Percentiles rank a stretch among this genome's conserved stretches.
Conservation (phyloP, 306 rosid genomes). For the Fragaria iinumae region DNA sequence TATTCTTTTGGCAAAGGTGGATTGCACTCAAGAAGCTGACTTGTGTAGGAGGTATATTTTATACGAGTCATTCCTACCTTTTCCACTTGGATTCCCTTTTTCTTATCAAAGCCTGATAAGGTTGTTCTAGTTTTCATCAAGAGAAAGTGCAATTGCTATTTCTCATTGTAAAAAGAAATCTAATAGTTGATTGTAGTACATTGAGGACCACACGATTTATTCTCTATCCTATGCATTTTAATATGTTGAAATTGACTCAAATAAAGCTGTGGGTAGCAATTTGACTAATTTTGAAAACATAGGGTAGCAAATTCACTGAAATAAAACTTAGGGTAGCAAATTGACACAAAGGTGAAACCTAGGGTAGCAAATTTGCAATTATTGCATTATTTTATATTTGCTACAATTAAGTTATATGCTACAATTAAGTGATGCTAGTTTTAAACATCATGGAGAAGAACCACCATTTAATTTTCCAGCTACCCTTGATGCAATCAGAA, state of each 20-base stretch:
- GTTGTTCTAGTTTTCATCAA: not conserved
- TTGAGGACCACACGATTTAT: not conserved
- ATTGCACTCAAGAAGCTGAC: conserved; percentile 78
- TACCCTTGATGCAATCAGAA: not conserved
- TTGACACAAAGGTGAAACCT: not conserved
- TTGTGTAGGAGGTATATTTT: conserved; percentile 75
- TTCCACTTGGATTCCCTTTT: conserved; percentile 13
- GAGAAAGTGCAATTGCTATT: not conserved
- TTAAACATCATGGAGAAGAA: not conserved
- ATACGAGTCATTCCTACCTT: conserved; percentile 16
- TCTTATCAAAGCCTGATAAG: not conserved
- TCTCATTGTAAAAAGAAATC: not conserved
- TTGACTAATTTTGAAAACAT: not conserved
- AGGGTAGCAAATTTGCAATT: not conserved
- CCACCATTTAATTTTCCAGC: not conserved
- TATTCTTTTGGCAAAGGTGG: conserved; percentile 72
- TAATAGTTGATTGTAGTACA: not conserved
- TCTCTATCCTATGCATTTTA: not conserved
- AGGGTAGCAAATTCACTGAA: not conserved
- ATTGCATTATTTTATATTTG: not conserved
- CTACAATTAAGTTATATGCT: not conserved
- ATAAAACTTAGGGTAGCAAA: not conserved
- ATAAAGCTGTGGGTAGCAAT: too few relatives aligned
- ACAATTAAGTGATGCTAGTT: not conserved
- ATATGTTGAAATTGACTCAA: not conserved